Base-by-base conservation (phyloP, 805 yeast genomes). In the Lachancea quebecensis region DNA sequence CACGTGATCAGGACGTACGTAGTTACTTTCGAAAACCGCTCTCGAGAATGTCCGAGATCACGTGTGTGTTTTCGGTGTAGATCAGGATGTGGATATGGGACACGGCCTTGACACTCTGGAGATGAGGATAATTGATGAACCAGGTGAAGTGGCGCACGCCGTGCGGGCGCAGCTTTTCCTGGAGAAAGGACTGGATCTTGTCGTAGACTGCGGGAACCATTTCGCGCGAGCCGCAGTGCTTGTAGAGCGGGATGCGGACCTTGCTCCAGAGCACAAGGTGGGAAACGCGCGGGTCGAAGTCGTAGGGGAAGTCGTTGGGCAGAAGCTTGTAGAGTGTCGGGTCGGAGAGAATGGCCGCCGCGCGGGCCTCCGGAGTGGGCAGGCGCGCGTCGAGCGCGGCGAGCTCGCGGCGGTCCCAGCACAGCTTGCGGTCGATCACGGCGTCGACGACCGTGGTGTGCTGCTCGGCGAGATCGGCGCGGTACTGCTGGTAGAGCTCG, bases 261-360 rank as follows among this genome's bases (percentile, higher is more conserved):
- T 82, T 82, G 1, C 82, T 71, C 91, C 93, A 85, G 1, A 81
- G 71, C 37, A 85, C 74, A 12, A 83, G 57, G 60, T 84, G 91
- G 4, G 64, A 60, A 4, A 82, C 71, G 36, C 69, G 69, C 0
- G 57, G 50, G 32, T 72, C 78, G 49, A 82, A 75, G 53, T 74
- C 72, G 64, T 85, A 85, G 0, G 89, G 89, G 62, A 81, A 85
- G 49, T 78, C 80, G 58, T 85, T 85, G 21, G 57, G 46, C 7
- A 78, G 62, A 29, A 80, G 66, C 35, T 67, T 58, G 29, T 64
- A 59, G 30, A 74, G 73, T 10, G 48, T 46, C 6, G 64, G 57
- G 14, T 55, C 42, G 0, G 57, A 46, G 46, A 68, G 59, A 15
- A 55, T 38, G 4, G 52, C 52, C 28, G 63, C 44, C 4, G 56